Base-by-base conservation (phyloP, 192 early-diverging fungal genomes). In the Phycomyces nitens region DNA sequence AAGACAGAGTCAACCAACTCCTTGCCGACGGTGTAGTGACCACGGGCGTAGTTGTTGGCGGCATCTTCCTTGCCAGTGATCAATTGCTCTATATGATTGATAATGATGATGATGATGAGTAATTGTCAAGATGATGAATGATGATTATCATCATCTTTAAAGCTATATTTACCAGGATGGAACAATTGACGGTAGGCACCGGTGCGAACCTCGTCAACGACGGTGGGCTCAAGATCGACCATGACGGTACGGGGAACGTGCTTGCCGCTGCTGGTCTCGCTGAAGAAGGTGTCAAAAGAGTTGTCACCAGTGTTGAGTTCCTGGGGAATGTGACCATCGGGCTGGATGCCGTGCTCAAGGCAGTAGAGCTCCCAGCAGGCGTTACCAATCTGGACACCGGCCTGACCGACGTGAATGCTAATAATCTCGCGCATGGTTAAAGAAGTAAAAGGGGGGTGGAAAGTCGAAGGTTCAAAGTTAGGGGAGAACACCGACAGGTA, bases 351-450 rank as follows among this genome's bases (percentile, higher is more conserved):
- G 11, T 70, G 71, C 40, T 73, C 71, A 57, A 73, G 34, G 61
- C 71, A 73, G 49, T 73, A 73, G 73, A 89, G 79, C 71, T 91
- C 88, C 89, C 89, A 91, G 72, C 89, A 91, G 76, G 89, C 88
- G 77, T 91, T 91, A 83, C 89, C 89, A 65, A 91, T 91, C 74
- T 91, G 89, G 71, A 91, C 86, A 87, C 89, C 89, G 52, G 75
- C 78, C 66, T 80, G 75, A 52, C 76, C 76, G 68, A 77, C 76
- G 61, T 77, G 76, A 56, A 77, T 65, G 56, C 62, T 66, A 65
- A 77, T 78, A 61, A 69, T 42, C 64, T 77, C 76, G 63, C 76
- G 60, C 76, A 77, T 77, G 18, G 44, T 47, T 75, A 63, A 58
- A 42, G n/a, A 58, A 42, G 29, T 21, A 23, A 42, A 42, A 24